Base-by-base conservation (phyloP, 129 eudicot species). In the Scalesia atractyloides region DNA sequence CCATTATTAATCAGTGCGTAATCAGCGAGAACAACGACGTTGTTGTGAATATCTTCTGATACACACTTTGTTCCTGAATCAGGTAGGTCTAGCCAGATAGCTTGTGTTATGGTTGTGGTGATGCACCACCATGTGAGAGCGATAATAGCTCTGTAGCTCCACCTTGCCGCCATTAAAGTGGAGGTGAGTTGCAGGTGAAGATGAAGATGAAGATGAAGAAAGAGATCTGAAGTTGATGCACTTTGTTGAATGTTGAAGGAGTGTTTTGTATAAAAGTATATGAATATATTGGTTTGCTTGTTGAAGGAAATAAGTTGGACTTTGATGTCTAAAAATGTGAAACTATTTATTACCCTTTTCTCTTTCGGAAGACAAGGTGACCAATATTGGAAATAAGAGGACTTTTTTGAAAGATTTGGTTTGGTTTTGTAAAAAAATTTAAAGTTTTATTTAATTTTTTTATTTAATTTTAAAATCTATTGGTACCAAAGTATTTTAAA, bases 31-130 rank as follows among this genome's bases (percentile, higher is more conserved):
- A 87, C 92, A 63, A 87, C 82, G 72, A 84, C 83, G 81, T 84
- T 81, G 82, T 60, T 82, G 48, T 84, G 85, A 7, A 87, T 84
- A 56, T 87, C 89, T 64, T 87, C 92, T 34, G 92, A 87, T 3
- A 87, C 88, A 59, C 92, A 84, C 81, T 87, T 87, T 36, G 92
- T 83, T 52, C 92, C 92, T 19, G 89, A 71, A 59, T 74, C 56
- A 3, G 89, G 86, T 41, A 87, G 65, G 33, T 87, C 86, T 41
- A 87, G 44, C 88, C 88, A 87, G 16, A 84, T 65, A 6, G 84
- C 83, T 26, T 72, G 77, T 3, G 78, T 73, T 14, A 30, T 57
- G 2, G 34, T 65, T 2, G 69, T 47, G 56, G 41, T 60, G 19
- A 26, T 44, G 39, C 39, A 69, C 49, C 60, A 73, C 34, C 69